These are phyloP conservation scores for Abrus pulchellus DNA, from an alignment of 306 rosid genomes.

Conservation along the genomic window DNA sequence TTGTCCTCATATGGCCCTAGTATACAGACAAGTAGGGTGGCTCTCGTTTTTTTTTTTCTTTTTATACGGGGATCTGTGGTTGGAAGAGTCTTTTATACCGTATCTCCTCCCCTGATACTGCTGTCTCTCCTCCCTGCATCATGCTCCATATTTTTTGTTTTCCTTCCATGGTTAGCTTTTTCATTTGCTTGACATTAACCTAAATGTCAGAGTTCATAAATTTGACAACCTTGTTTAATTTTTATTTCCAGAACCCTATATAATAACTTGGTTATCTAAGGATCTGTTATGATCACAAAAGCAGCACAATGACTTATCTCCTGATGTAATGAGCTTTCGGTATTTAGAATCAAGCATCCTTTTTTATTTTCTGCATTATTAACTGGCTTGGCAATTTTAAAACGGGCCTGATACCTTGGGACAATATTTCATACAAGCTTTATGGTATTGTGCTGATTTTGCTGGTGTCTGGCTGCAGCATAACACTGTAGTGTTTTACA, in stretches of 20 bases:
- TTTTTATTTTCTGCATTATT: not conserved
- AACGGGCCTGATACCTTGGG: conserved; percentile 16
- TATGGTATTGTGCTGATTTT: conserved; percentile 4
- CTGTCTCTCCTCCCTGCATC: not conserved
- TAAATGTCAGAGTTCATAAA: not conserved
- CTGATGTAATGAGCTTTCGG: not conserved
- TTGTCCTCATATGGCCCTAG: too few species aligned
- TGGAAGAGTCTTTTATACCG: not conserved
- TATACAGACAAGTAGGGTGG: not conserved
- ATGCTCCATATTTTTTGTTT: not conserved
- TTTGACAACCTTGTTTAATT: not conserved
- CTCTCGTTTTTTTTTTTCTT: not conserved
- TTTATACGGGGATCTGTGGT: not conserved
- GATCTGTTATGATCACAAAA: not conserved
- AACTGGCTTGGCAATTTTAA: conserved; percentile 9
- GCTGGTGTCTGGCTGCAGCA: not conserved
- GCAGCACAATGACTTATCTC: not conserved
- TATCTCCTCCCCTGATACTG: not conserved
- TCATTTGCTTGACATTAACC: not conserved
- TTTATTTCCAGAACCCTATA: not conserved
- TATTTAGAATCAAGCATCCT: not conserved
- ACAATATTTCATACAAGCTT: not conserved
- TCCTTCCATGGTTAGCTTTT: not conserved
- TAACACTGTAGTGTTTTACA: not conserved
- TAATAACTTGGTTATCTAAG: not conserved